Conservation (phyloP, 306 rosid genomes). For the Cotoneaster glaucophyllus region DNA sequence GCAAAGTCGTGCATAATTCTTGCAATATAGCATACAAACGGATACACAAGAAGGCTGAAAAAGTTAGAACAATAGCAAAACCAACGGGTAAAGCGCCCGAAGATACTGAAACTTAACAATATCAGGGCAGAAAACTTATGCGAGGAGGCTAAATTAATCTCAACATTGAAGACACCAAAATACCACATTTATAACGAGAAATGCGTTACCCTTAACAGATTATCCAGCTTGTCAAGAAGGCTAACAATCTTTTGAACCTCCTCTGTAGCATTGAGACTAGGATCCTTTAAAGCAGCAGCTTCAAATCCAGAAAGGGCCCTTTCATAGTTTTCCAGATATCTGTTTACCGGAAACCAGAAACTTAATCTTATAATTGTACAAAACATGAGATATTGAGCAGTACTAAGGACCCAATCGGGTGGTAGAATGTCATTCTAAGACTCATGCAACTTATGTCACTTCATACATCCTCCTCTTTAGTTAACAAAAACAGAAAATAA, state of each 20-base stretch:
- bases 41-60: too few relatives aligned
- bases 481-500: neutral
- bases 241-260: constrained; percentile 79
- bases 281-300: constrained; percentile 92
- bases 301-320: constrained; percentile 94
- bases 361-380: neutral
- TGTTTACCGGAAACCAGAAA: constrained; percentile 49
- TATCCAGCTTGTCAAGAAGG: constrained; percentile 80
- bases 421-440: too few relatives aligned
- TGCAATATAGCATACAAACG: too few relatives aligned
- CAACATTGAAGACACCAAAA: neutral
- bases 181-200: constrained; percentile 12
- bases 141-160: too few relatives aligned
- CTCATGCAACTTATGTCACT: neutral
- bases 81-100: too few relatives aligned
- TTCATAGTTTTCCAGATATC: constrained; percentile 81
- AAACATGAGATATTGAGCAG: neutral
- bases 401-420: too few relatives aligned
- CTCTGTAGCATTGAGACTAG: constrained; percentile 68
- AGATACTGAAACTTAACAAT: too few relatives aligned
- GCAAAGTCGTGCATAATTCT: too few relatives aligned
- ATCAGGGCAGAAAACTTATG: too few relatives aligned
- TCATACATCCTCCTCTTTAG: neutral
- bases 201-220: constrained; percentile 59
- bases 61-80: too few relatives aligned